phyloP scores from a whole-genome alignment of 1,284 basidiomycete genomes.

The Phylloporus sp. region DNA sequence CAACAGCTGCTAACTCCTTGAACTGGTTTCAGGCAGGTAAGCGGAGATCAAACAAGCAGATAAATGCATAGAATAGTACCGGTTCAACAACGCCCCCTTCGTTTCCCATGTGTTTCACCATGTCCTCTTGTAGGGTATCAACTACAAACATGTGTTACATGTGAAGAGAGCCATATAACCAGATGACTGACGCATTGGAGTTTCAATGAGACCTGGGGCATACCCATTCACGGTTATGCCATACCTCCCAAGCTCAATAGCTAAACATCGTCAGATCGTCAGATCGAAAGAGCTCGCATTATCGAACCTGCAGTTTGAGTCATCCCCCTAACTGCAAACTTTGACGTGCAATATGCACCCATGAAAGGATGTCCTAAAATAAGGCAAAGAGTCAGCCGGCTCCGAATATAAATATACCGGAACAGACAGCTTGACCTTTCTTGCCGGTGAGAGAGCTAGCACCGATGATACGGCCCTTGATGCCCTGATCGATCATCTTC shows the following conservation, averaged over 20 bases:
- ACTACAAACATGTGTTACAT: constrained; percentile 14
- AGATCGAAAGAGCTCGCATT: neutral
- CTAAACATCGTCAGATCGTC: constrained; percentile 26
- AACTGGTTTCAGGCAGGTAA: constrained; percentile 19
- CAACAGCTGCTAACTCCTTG: constrained; percentile 20
- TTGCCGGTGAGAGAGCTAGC: constrained; percentile 41
- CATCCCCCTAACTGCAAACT: constrained; percentile 41
- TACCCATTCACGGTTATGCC: constrained; percentile 57
- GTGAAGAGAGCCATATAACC: neutral
- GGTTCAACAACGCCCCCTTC: constrained; percentile 18
- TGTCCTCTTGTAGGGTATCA: constrained; percentile 19
- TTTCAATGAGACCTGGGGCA: constrained; percentile 47
- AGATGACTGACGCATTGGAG: constrained; percentile 36
- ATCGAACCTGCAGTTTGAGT: constrained; percentile 32
- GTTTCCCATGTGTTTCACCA: constrained; percentile 18
- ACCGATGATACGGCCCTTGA: constrained; percentile 44
- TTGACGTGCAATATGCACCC: constrained; percentile 32
- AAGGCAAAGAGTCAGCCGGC: neutral
- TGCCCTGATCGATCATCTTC: constrained; percentile 43
- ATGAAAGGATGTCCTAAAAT: constrained; percentile 23
- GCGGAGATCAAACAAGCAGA: neutral
- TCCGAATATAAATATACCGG: no score
- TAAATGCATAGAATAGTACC: constrained; percentile 4
- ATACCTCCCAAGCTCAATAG: constrained; percentile 44
- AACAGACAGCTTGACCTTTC: constrained; percentile 32